Evolutionary conservation across 495 filamentous ascomycete genomes (phyloP).

Genomic region (Hypoxylon perforatum): DNA sequence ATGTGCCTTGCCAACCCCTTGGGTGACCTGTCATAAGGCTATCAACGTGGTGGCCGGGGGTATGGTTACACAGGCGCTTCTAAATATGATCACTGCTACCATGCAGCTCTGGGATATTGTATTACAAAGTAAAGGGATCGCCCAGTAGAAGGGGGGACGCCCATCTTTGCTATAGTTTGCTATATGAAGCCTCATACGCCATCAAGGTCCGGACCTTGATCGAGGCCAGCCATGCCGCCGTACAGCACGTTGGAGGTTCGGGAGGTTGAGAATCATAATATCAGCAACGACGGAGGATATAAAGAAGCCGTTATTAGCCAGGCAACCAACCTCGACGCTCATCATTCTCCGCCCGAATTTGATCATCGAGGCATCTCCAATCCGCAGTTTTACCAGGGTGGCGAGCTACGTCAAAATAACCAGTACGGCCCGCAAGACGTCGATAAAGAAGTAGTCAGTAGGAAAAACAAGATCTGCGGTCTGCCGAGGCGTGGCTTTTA

Average conservation of each 20-base stretch:
- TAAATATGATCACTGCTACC: too few relatives aligned
- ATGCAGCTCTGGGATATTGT: too few relatives aligned
- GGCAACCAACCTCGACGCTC: too few relatives aligned
- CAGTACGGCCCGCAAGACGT: neutral
- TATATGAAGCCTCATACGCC: too few relatives aligned
- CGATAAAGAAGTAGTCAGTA: neutral
- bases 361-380: neutral
- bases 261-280: neutral
- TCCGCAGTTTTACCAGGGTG: conserved; percentile 5
- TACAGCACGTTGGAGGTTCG: conserved; percentile 30
- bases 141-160: neutral
- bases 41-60: too few relatives aligned
- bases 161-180: too few relatives aligned
- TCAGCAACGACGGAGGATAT: neutral
- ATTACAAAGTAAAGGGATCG: neutral
- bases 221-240: conserved; percentile 1
- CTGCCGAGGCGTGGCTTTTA: conserved; percentile 19
- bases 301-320: conserved; percentile 21
- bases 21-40: too few relatives aligned
- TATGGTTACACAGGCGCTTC: neutral
- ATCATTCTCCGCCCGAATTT: too few relatives aligned
- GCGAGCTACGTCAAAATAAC: neutral
- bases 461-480: conserved; percentile 13
- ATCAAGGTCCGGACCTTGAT: neutral
- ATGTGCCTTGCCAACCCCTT: too few relatives aligned